Percentiles rank a stretch among this genome's conserved stretches.
phyloP scores from a whole-genome alignment of 257 asterid species.

The Fraxinus quadrangulata region DNA sequence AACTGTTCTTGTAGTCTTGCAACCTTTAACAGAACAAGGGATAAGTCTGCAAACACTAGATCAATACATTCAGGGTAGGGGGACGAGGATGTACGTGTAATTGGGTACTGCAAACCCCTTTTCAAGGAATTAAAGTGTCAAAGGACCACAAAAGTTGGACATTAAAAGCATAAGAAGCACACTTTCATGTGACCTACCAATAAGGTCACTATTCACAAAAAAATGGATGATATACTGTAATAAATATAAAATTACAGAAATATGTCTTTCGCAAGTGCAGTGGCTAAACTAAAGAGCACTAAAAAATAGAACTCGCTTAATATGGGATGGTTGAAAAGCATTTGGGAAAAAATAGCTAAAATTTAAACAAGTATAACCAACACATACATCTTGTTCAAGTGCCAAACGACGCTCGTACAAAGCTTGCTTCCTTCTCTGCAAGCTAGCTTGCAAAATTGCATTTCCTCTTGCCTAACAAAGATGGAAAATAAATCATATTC shows the following conservation, averaged over 20 bases:
- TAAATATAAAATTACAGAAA: no score
- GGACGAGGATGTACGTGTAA: background rate
- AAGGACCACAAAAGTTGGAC: background rate
- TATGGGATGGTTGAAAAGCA: background rate
- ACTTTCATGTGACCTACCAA: background rate
- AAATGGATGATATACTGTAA: no score
- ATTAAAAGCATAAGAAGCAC: background rate
- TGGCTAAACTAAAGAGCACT: background rate
- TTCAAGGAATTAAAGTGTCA: background rate
- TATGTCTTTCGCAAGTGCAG: no score
- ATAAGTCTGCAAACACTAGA: constrained; percentile 12
- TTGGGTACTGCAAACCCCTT: background rate
- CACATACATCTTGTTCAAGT: constrained; percentile 91
- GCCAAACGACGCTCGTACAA: constrained; percentile 92
- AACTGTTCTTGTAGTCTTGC: constrained; percentile 95
- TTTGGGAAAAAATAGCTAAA: background rate
- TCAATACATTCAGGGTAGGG: constrained; percentile 6
- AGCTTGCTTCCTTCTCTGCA: constrained; percentile 95
- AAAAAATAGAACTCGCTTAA: background rate
- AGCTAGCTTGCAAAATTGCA: constrained; percentile 92
- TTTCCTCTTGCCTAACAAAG: constrained; percentile 79
- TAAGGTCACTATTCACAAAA: background rate
- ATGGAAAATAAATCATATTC: constrained; percentile 20
- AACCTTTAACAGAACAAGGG: constrained; percentile 51
- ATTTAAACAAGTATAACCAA: background rate